These are phyloP conservation scores for Penicillium janthinellum DNA, from an alignment of 2,329 filamentous ascomycete genomes.

Conservation along the genomic window DNA sequence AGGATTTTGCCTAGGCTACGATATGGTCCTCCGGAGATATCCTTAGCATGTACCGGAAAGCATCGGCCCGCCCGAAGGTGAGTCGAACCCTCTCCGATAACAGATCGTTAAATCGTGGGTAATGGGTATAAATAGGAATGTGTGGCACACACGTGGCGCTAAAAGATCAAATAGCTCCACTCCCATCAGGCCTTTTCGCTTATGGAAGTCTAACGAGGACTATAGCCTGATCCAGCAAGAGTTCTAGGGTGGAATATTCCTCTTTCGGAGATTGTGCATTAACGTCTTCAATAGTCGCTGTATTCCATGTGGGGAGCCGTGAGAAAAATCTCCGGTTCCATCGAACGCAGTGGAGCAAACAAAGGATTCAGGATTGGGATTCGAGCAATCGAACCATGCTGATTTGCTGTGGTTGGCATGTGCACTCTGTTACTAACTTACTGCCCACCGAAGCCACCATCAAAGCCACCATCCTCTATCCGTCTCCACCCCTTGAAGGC, in stretches of 20 bases:
- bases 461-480: neutral
- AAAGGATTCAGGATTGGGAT: neutral
- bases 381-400: neutral
- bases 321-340: neutral
- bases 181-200: neutral
- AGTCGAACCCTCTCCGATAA: neutral
- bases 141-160: constrained; percentile 1
- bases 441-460: neutral
- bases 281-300: neutral
- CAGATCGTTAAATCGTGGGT: neutral
- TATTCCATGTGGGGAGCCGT: neutral
- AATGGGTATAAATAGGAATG: constrained; percentile 1
- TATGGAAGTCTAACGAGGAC: neutral
- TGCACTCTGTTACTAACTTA: neutral
- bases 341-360: neutral
- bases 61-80: neutral
- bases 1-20: neutral
- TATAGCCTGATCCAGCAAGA: neutral
- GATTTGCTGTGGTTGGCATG: neutral
- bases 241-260: neutral
- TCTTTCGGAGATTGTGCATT: neutral
- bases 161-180: neutral
- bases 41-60: neutral
- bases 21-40: neutral
- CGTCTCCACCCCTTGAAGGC: neutral